phyloP scores from a whole-genome alignment of 169 alveolate species.

The Cryptosporidium canis region DNA sequence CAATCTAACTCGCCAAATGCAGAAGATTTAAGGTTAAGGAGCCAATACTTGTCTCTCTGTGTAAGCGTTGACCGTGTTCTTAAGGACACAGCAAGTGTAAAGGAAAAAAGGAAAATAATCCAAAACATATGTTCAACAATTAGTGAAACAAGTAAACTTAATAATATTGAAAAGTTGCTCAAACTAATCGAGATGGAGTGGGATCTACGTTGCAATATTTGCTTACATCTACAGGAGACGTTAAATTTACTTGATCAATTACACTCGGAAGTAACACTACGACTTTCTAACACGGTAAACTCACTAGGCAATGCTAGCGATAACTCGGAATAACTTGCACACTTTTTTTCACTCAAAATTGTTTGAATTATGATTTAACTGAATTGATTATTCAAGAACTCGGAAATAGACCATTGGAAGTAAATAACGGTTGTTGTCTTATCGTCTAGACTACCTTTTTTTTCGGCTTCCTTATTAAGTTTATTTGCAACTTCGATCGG shows the following conservation, averaged over 20 bases:
- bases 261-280: slow-evolving; percentile 12
- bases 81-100: slow-evolving; percentile 30
- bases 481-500: slow-evolving; percentile 41
- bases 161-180: slow-evolving; percentile 8
- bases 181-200: slow-evolving; percentile 67
- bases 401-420: slow-evolving; percentile 61
- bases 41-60: slow-evolving; percentile 2
- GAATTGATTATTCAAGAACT: not conserved
- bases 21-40: not conserved
- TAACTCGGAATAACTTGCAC: not conserved
- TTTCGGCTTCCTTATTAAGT: slow-evolving; percentile 48
- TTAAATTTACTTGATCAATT: slow-evolving; percentile 17
- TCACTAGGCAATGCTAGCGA: not conserved
- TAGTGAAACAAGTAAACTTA: not conserved
- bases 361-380: not conserved
- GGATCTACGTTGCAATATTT: slow-evolving; percentile 52
- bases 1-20: not conserved
- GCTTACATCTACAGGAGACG: slow-evolving; percentile 23
- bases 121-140: slow-evolving; percentile 4
- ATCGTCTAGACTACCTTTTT: slow-evolving; percentile 59
- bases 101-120: slow-evolving; percentile 49
- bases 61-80: not conserved
- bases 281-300: not conserved
- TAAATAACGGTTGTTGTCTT: slow-evolving; percentile 61
- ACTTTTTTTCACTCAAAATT: not conserved